Evolutionary conservation across 345 rosid genomes (phyloP).

Genomic region (Citropsis articulata): DNA sequence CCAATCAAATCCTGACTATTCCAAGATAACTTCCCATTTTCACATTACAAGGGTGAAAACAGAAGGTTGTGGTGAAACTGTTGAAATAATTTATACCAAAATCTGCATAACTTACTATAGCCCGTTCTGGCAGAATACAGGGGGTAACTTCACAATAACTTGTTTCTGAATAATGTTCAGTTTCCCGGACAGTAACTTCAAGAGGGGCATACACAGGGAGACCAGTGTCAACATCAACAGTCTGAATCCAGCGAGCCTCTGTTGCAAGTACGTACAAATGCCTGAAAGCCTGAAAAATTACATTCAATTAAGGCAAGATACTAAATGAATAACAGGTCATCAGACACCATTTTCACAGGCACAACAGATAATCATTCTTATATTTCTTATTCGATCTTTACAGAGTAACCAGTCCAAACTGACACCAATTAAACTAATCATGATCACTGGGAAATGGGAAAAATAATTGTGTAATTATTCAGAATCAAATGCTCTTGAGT

Average conservation of each 20-base stretch:
- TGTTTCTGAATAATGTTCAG: slow-evolving; percentile 84
- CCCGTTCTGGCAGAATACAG: slow-evolving; percentile 92
- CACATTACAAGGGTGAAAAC: not conserved
- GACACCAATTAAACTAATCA: not conserved
- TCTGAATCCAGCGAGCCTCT: slow-evolving; percentile 97
- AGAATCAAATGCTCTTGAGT: not conserved
- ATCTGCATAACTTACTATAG: slow-evolving; percentile 62
- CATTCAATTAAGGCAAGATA: slow-evolving; percentile 8
- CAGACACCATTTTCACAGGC: not conserved
- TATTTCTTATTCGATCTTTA: not conserved
- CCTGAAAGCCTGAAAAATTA: slow-evolving; percentile 78
- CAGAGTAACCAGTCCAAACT: not conserved
- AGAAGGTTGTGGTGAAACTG: not conserved
- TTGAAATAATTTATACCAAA: not conserved
- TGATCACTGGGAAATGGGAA: not conserved
- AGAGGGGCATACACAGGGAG: slow-evolving; percentile 90
- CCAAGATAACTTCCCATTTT: slow-evolving; percentile 1
- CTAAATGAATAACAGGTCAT: slow-evolving; percentile 13
- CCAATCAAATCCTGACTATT: not conserved
- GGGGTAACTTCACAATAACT: slow-evolving; percentile 87
- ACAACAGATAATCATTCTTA: not conserved
- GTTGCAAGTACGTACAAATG: slow-evolving; percentile 93
- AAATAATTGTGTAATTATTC: not conserved
- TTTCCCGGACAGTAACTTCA: slow-evolving; percentile 78
- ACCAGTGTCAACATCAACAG: slow-evolving; percentile 94